A percentile compares a stretch with the other conserved stretches of the same genome.
Evolutionary conservation across 2,329 filamentous ascomycete species (phyloP).

Genomic region (Cryphonectria carpinicola): DNA sequence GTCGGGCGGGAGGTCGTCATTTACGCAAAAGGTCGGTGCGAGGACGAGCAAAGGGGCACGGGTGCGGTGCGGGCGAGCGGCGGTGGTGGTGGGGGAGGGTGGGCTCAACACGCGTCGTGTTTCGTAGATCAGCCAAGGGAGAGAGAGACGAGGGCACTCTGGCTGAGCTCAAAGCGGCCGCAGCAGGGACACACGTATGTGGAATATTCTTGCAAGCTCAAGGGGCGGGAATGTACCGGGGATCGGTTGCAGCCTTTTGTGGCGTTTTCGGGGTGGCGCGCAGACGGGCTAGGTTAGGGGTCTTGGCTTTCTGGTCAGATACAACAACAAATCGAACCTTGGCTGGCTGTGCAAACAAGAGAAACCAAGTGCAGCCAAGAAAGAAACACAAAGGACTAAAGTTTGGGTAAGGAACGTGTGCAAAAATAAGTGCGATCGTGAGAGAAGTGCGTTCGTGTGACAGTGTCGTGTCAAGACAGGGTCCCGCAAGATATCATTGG

Average conservation of each 20-base stretch:
- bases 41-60: slow-evolving; percentile 15
- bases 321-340: not conserved
- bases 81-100: not conserved
- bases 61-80: slow-evolving; percentile 12
- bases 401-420: not conserved
- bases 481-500: not conserved
- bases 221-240: slow-evolving; percentile 18
- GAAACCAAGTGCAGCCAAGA: not conserved
- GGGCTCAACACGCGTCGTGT: slow-evolving; percentile 22
- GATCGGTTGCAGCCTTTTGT: slow-evolving; percentile 10
- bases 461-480: slow-evolving; percentile 5
- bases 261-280: slow-evolving; percentile 22
- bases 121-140: slow-evolving; percentile 13
- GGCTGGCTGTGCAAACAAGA: not conserved
- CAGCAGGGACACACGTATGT: slow-evolving; percentile 25
- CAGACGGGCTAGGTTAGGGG: slow-evolving; percentile 13
- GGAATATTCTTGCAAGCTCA: slow-evolving; percentile 7
- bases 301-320: not conserved
- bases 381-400: not conserved
- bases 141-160: not conserved
- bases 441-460: not conserved
- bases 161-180: slow-evolving; percentile 23
- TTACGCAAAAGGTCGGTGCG: slow-evolving; percentile 35
- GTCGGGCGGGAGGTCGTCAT: slow-evolving; percentile 48
- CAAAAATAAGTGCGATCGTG: no score